Evolutionary conservation across 768 basidiomycete species (phyloP), one percentile per base, ranked within the genome.

Genomic region (Russula sp.): DNA sequence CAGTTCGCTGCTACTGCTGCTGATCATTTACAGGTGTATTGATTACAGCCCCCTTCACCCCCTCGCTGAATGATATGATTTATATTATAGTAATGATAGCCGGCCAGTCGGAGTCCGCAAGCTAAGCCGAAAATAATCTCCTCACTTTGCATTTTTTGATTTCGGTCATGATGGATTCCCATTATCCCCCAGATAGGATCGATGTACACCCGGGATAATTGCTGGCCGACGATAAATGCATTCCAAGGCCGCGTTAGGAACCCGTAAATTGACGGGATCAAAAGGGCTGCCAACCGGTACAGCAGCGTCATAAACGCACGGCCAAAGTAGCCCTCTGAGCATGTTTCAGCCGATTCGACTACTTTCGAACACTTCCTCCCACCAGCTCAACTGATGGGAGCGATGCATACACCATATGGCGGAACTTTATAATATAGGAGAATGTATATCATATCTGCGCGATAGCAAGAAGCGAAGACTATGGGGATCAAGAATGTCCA

Each of bases 121-220:
- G 20, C 50, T 10, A 36, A 13, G n/a, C n/a, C n/a, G n/a, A n/a
- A n/a, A n/a, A 29, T 35, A 2, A n/a, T 29, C 2, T 14, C n/a
- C n/a, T n/a, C n/a, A n/a, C 42, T 47, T 47, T 14, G 25, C 35
- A 50, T 61, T 43, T 41, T 58, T 35, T n/a, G 36, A 51, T 51
- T 20, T 25, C 29, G 60, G 48, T 55, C 60, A 41, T 14, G 47
- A 60, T 61, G 41, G 61, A 63, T 63, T 63, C 61, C 51, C 61
- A 58, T 48, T 58, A 51, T 63, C 34, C 41, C 61, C 56, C 25
- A 32, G 35, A 46, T 52, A 56, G 56, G 61, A 63, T 63, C 61
- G 35, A 45, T 56, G 51, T 42, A 47, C 47, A 34, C 60, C 14
- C 48, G 48, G 56, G 60, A 35, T 43, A 52, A 45, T 49, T 51